These are phyloP conservation scores for Ceratocystis alfenasii DNA, from an alignment of 2,329 filamentous ascomycete genomes.

Conservation along the genomic window DNA sequence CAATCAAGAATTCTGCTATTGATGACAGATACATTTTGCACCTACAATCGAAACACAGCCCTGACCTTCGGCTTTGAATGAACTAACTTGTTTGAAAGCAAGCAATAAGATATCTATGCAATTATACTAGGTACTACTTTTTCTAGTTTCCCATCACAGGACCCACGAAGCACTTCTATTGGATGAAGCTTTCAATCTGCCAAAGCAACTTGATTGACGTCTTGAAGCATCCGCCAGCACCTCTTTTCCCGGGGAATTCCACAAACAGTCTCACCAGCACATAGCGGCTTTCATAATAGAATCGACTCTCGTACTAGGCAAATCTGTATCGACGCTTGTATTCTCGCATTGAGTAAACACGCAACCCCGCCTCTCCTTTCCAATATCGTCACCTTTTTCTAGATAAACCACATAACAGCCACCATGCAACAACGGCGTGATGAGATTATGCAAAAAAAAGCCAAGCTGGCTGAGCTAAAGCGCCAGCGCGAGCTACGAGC, in stretches of 20 bases:
- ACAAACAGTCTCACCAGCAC: background rate
- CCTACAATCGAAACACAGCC: background rate
- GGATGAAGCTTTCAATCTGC: background rate
- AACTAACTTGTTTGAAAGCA: too few relatives aligned
- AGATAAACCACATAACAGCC: background rate
- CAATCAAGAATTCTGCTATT: background rate
- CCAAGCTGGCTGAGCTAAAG: conserved; percentile 92
- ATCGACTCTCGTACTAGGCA: background rate
- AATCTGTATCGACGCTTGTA: background rate
- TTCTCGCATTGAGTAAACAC: background rate
- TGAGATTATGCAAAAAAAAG: conserved; percentile 93
- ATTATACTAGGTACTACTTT: too few relatives aligned
- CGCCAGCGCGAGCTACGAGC: conserved; percentile 75
- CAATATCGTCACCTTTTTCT: background rate
- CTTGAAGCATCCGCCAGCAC: background rate
- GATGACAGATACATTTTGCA: background rate
- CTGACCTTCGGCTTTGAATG: background rate
- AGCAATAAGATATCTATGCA: too few relatives aligned
- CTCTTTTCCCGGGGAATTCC: background rate
- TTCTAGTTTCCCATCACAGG: background rate
- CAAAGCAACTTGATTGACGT: background rate
- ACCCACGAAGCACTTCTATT: background rate
- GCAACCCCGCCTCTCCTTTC: conserved; percentile 6
- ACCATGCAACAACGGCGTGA: conserved; percentile 65
- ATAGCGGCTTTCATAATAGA: background rate